Percentiles rank a stretch among this genome's conserved stretches.
These are phyloP conservation scores for Ilyonectria destructans DNA, from an alignment of 2,329 filamentous ascomycete genomes.

Conservation along the genomic window DNA sequence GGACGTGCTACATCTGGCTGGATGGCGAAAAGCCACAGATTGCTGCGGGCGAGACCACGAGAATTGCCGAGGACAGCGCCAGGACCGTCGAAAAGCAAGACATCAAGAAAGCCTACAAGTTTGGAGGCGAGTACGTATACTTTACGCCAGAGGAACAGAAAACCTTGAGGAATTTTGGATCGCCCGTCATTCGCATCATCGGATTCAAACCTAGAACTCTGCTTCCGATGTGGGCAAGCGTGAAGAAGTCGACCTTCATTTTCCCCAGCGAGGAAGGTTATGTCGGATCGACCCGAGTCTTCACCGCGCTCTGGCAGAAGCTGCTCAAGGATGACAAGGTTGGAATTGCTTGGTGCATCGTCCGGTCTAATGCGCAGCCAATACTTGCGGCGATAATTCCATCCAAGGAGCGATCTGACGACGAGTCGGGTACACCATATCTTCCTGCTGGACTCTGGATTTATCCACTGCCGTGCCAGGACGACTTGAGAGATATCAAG, in stretches of 20 bases:
- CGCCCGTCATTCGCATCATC: conserved; percentile 88
- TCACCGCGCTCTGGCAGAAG: conserved; percentile 92
- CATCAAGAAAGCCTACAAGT: conserved; percentile 94
- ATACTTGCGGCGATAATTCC: conserved; percentile 87
- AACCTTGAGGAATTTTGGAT: conserved; percentile 83
- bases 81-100: conserved; percentile 85
- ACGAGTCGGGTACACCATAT: conserved; percentile 76
- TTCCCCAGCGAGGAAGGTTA: conserved; percentile 94
- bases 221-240: conserved; percentile 87
- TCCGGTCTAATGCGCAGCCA: conserved; percentile 85
- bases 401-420: conserved; percentile 77
- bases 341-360: conserved; percentile 90
- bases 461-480: conserved; percentile 88
- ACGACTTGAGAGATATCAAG: conserved; percentile 86
- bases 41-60: conserved; percentile 80
- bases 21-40: conserved; percentile 90
- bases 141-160: conserved; percentile 91
- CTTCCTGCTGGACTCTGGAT: conserved; percentile 92
- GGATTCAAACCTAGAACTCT: conserved; percentile 89
- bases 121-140: conserved; percentile 90
- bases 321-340: conserved; percentile 85
- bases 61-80: conserved; percentile 84
- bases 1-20: conserved; percentile 90
- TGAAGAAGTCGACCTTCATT: conserved; percentile 91
- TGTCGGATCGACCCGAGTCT: conserved; percentile 92